Base-by-base conservation (phyloP, 257 asterid species). In the Solanum sejunctum region DNA sequence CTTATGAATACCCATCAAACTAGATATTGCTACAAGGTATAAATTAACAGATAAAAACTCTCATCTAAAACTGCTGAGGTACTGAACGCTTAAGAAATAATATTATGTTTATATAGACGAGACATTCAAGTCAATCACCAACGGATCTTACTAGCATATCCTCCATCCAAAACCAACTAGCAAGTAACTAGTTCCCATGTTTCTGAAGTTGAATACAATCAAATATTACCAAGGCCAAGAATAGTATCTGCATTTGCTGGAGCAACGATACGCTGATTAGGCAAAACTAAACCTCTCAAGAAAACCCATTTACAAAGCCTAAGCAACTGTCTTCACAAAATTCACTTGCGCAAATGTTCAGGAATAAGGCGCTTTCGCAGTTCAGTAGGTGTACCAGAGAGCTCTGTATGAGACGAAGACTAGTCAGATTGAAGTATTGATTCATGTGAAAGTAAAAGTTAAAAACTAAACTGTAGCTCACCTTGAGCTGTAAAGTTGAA, bases 401-500 rank as follows among this genome's bases (percentile, higher is more conserved):
- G 90, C 84, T 91, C 93, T 90, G 63, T 80, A 87, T 66, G 63
- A 64, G 63, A 13, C 23, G 13, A n/a, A 21, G 15, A 84, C 78
- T 11, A 12, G 66, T 85, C 72, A 85, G 83, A 81, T 43, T 6
- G 28, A 21, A 41, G 18, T 32, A 63, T 20, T 18, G 39, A 45
- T 4, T 23, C 21, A 8, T 21, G 72, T 8, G 58, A 47, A 15
- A 13, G 43, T 5, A 45, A 7, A 61, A 60, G 60, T 23, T 10
- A 45, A 47, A 58, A 61, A 58, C 57, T 28, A 52, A 63, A 39
- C 12, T 43, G 63, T 85, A 10, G 67, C 86, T 82, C 58, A 95
- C 99, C 99, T 89, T 94, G 95, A 26, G 94, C 90, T 47, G 95
- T 89, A 80, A 94, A 95, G 92, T 95, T 70, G 89, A 95, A 93